Evolutionary conservation across 495 filamentous ascomycete species (phyloP).

Genomic region (Acidomyces sp.): DNA sequence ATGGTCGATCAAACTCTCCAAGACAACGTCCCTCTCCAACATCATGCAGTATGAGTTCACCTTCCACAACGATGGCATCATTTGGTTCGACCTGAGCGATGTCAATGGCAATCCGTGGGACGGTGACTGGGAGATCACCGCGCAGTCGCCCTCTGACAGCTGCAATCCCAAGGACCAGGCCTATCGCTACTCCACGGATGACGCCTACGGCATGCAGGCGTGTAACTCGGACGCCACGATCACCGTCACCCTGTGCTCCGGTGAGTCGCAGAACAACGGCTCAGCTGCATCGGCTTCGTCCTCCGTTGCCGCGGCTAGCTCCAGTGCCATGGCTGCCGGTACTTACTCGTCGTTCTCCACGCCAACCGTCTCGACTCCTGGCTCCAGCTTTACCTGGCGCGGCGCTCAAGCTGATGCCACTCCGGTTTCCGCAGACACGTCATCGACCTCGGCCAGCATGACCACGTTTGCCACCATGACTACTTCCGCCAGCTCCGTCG

Average conservation of each 20-base stretch:
- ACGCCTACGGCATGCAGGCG: constrained; percentile 24
- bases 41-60: constrained; percentile 24
- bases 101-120: constrained; percentile 23
- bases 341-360: neutral
- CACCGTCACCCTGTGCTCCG: constrained; percentile 23
- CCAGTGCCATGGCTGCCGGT: neutral
- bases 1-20: constrained; percentile 24
- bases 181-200: constrained; percentile 23
- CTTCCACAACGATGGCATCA: constrained; percentile 21
- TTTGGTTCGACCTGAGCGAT: constrained; percentile 24
- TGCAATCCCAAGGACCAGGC: constrained; percentile 19
- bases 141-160: constrained; percentile 1
- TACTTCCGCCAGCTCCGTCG: neutral
- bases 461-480: neutral
- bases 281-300: constrained; percentile 11
- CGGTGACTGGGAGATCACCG: constrained; percentile 21
- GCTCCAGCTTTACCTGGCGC: no score
- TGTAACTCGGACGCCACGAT: constrained; percentile 17
- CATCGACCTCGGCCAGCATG: neutral
- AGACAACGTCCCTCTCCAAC: constrained; percentile 6
- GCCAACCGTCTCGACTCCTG: neutral
- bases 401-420: no score
- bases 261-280: constrained; percentile 8
- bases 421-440: neutral
- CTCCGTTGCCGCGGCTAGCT: constrained; percentile 5